Evolutionary conservation across 1,284 basidiomycete genomes (phyloP).

Genomic region (Psilocybe mexicana): DNA sequence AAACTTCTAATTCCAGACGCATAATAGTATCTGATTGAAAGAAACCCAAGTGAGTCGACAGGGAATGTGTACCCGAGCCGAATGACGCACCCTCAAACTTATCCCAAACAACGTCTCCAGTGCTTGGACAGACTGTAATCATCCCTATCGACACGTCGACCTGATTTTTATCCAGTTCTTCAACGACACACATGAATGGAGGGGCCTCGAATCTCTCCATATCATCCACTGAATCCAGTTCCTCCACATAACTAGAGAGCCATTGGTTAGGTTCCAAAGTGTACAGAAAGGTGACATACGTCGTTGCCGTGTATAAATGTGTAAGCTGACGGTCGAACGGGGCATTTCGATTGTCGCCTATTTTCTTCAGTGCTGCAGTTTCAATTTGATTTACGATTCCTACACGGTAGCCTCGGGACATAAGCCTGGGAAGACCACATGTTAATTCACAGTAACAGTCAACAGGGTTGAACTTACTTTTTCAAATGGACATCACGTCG

Average conservation of each 20-base stretch:
- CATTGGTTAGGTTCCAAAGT: constrained; percentile 6
- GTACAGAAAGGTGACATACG: constrained; percentile 52
- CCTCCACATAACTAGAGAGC: constrained; percentile 66
- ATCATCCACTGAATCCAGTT: constrained; percentile 68
- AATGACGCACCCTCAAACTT: constrained; percentile 70
- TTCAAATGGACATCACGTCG: constrained; percentile 86
- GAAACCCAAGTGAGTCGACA: neutral
- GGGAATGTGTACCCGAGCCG: neutral
- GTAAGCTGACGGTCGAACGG: constrained; percentile 85
- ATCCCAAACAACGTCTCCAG: constrained; percentile 92
- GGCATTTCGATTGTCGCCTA: constrained; percentile 77
- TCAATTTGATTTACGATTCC: constrained; percentile 93
- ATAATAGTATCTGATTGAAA: constrained; percentile 65
- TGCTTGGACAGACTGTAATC: constrained; percentile 82
- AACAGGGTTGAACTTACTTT: constrained; percentile 55
- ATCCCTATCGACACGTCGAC: constrained; percentile 65
- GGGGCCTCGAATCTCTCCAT: constrained; percentile 55
- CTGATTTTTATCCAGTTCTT: constrained; percentile 51
- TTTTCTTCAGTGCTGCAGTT: constrained; percentile 95
- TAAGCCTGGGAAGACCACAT: constrained; percentile 51
- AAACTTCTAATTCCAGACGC: constrained; percentile 84
- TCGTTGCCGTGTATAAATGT: constrained; percentile 85
- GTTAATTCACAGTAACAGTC: constrained; percentile 4
- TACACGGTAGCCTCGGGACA: constrained; percentile 86
- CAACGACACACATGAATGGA: constrained; percentile 73